Evolutionary conservation across 2,329 filamentous ascomycete genomes (phyloP), one percentile per base, ranked within the genome.

Genomic region (Penicillium sp.): DNA sequence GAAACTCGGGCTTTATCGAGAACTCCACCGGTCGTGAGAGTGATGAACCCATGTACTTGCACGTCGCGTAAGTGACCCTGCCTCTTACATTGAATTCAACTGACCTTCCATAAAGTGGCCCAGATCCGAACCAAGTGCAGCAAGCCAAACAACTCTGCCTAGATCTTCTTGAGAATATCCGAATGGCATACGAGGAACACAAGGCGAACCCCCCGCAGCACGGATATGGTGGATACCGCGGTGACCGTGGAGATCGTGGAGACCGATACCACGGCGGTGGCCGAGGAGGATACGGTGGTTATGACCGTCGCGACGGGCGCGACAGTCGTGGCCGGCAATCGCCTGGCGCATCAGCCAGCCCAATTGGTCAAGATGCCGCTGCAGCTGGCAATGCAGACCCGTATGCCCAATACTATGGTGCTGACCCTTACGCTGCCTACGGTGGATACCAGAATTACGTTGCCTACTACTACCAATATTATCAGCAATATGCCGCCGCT

Each of bases 11-110:
- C 11, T 98, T 95, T 66, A 84, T 95, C 63, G 93, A 98, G 67
- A 82, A 85, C 38, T 82, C 85, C 26, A 94, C 89, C n/a, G 87
- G 87, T 54, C 80, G 77, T 34, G 93, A 98, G 70, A 95, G 89
- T 56, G 91, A 98, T 39, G 91, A 97, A 66, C 82, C 89, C 2
- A 97, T 98, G 89, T 97, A 89, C 64, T 78, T 98, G 37, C 90
- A 97, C 68, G 90, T 97, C 56, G 87, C 93, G 86, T 94, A 46
- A 63, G 64, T 55, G 23, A 11, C 31, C 28, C 20, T 27, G 4
- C 23, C 29, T 26, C 18, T 8, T 13, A 22, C 28, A 14, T 13
- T 39, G 4, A 35, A n/a, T 20, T 20, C 11, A 24, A 42, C 51
- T 56, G 32, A 58, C 46, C 6, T 26, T 1, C 22, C 14, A 31